Base-by-base conservation (phyloP, 345 rosid genomes). In the Hibiscus trionum region DNA sequence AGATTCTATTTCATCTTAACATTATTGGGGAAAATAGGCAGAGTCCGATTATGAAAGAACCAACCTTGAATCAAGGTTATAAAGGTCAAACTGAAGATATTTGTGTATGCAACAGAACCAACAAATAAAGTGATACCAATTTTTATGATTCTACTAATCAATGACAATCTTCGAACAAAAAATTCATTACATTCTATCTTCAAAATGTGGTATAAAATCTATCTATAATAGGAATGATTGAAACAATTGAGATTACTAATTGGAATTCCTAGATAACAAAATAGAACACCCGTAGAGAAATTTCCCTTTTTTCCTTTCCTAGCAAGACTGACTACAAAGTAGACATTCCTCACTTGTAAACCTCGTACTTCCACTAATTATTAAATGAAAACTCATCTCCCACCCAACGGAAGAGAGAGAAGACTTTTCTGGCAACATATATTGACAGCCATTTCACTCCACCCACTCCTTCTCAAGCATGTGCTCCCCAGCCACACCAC, bases 21-120 rank as follows among this genome's bases (percentile, higher is more conserved):
- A 66, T 64, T 15, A 7, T 29, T 26, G 27, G 47, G 19, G 5
- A 3, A 63, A 56, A 62, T 37, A 21, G 7, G 39, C 35, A 42
- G n/a, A 58, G 4, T 17, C 4, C 61, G 53, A 52, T 52, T 15
- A 52, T n/a, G 57, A 5, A 52, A 52, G 57, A 52, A 52, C n/a
- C 17, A 0, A 49, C 16, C 96, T 39, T 53, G 35, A 72, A 59
- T 66, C 61, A 31, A 71, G 17, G 33, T 14, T 42, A 66, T 8
- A 49, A 61, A 66, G 55, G 62, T 33, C 52, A 33, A n/a, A 17
- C 71, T 3, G 33, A 26, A 57, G 49, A 49, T 16, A 21, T 49
- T 39, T 63, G 27, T 24, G 15, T n/a, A 46, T 0, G 15, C 50
- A 15, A 68, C 4, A 14, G 63, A 17, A 57, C 46, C 37, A 31